Evolutionary conservation across 2,329 filamentous ascomycete genomes (phyloP), one percentile per base, ranked within the genome.

Genomic region (Iodosphaeria phyllophila): DNA sequence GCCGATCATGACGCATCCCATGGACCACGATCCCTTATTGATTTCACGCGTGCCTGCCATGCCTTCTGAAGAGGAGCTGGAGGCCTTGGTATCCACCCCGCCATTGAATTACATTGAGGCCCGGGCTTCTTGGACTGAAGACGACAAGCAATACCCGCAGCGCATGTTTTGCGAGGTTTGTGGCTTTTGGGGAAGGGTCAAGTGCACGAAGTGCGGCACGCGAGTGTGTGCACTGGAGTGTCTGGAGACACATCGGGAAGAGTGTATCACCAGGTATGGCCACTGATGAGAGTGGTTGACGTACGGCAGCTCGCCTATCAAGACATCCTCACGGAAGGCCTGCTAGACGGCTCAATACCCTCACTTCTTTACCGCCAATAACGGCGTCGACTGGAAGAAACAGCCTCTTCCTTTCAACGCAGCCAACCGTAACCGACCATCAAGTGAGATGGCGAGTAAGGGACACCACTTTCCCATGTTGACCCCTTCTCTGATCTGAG

Each of bases 221-320:
- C 60, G 73, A 38, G 70, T 79, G n/a, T 86, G 78, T 44, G 76
- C 75, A 19, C 47, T 84, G 35, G 72, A 78, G 30, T 84, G 78
- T 39, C 58, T 82, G 37, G 68, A 70, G 40, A 57, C 63, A 32
- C 78, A 86, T 45, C 62, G 70, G 27, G 74, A 78, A 46, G 75
- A 76, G 37, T 74, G 72, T 36, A 61, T 79, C 32, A 64, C 68
- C 29, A 56, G 72, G 38, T 74, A 74, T 40, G 68, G 68, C 17
- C 22, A 56, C 16, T 58, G 35, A 41, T 5, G 23, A 17, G 8
- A 19, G 8, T 24, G n/a, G n/a, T n/a, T n/a, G n/a, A n/a, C n/a
- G n/a, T n/a, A n/a, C n/a, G n/a, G n/a, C n/a, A n/a, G n/a, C n/a
- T n/a, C n/a, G n/a, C n/a, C n/a, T n/a, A n/a, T n/a, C n/a, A n/a